Percentiles rank a stretch among this genome's conserved stretches.
Evolutionary conservation across 495 filamentous ascomycete genomes (phyloP).

Genomic region (Lichina pygmaea): DNA sequence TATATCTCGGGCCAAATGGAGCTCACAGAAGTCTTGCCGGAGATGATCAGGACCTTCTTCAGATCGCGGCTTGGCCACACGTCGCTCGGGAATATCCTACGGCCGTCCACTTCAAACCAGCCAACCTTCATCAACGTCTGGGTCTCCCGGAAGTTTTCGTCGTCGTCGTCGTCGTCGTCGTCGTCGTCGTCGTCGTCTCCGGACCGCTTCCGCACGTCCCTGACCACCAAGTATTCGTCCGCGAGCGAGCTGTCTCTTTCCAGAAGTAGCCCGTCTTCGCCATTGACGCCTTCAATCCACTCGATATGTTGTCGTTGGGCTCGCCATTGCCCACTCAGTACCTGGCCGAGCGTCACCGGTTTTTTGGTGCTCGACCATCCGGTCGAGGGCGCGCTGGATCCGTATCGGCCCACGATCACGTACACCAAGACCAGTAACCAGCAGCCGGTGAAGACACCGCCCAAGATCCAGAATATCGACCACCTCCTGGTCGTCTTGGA

Average conservation of each 20-base stretch:
- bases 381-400: constrained; percentile 33
- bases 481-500: constrained; percentile 32
- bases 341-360: constrained; percentile 55
- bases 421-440: constrained; percentile 68
- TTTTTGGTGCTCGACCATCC: constrained; percentile 24
- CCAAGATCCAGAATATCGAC: constrained; percentile 39
- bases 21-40: constrained; percentile 19
- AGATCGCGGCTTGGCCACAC: constrained; percentile 61
- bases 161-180: constrained; percentile 12
- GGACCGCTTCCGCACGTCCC: constrained; percentile 41
- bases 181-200: constrained; percentile 8
- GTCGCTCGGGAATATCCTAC: constrained; percentile 21
- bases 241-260: constrained; percentile 26
- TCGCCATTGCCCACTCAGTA: constrained; percentile 45
- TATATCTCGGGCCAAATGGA: not conserved
- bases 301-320: constrained; percentile 41
- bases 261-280: constrained; percentile 66
- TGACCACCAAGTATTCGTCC: constrained; percentile 56
- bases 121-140: constrained; percentile 48
- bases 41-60: constrained; percentile 57
- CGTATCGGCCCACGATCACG: constrained; percentile 36
- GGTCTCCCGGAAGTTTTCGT: constrained; percentile 17
- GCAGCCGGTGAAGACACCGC: constrained; percentile 36
- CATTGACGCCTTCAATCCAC: constrained; percentile 68
- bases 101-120: constrained; percentile 27